These are phyloP conservation scores for Lobulomyces angularis DNA, from an alignment of 192 early-diverging fungal genomes.

Conservation along the genomic window DNA sequence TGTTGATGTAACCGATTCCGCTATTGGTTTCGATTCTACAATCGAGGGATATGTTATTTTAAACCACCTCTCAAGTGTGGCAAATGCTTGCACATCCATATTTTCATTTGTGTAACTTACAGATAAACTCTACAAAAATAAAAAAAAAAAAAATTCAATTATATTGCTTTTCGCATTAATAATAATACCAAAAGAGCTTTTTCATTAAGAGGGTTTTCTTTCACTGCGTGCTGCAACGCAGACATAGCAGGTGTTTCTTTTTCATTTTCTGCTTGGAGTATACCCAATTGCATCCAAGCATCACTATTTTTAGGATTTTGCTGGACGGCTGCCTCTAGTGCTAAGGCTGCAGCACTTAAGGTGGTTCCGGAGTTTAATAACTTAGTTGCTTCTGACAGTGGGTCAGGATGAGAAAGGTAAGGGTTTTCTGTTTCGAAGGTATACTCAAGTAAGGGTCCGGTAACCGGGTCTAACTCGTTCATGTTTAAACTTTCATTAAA, in stretches of 20 bases:
- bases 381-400: slow-evolving; percentile 38
- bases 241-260: slow-evolving; percentile 13
- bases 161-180: neutral
- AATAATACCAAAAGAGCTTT: slow-evolving; percentile 43
- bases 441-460: slow-evolving; percentile 8
- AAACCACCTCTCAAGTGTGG: slow-evolving; percentile 11
- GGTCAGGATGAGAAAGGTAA: slow-evolving; percentile 10
- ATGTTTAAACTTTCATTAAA: neutral
- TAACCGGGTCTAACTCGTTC: slow-evolving; percentile 12
- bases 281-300: slow-evolving; percentile 10
- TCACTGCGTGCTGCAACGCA: slow-evolving; percentile 11
- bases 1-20: slow-evolving; percentile 29
- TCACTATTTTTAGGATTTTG: slow-evolving; percentile 6
- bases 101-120: slow-evolving; percentile 13
- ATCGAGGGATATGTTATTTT: slow-evolving; percentile 9
- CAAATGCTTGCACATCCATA: slow-evolving; percentile 10
- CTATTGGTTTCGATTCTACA: slow-evolving; percentile 10
- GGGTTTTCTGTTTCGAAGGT: slow-evolving; percentile 11
- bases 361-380: slow-evolving; percentile 37
- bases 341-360: slow-evolving; percentile 8
- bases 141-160: slow-evolving; percentile 5
- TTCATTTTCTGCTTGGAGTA: slow-evolving; percentile 13
- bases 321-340: slow-evolving; percentile 11
- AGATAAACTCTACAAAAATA: slow-evolving; percentile 17
- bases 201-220: slow-evolving; percentile 25